Conservation (phyloP, 208 protist genomes). For the Acanthamoeba culbertsoni region DNA sequence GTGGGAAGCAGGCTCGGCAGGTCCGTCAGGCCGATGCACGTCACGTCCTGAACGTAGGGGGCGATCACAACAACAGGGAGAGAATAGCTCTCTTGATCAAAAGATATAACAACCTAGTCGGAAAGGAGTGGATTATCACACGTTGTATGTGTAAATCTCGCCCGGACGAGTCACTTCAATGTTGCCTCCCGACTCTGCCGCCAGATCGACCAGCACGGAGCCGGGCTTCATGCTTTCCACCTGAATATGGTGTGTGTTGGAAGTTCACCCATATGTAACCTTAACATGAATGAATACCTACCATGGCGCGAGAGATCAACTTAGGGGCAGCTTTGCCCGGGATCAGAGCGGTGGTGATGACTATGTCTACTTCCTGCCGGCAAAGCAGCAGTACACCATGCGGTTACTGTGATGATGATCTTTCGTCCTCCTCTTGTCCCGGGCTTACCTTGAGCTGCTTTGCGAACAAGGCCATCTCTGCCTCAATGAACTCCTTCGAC, state of each 20-base stretch:
- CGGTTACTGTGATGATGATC: not conserved
- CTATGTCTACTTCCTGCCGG: constrained; percentile 88
- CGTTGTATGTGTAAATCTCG: constrained; percentile 66
- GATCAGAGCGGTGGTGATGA: constrained; percentile 93
- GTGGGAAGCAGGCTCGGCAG: constrained; percentile 84
- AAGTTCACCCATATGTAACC: too few relatives aligned
- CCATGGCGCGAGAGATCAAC: constrained; percentile 88
- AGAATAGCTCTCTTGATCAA: not conserved
- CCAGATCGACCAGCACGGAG: constrained; percentile 91
- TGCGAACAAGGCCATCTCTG: constrained; percentile 87
- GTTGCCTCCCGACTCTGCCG: constrained; percentile 90
- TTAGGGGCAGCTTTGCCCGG: constrained; percentile 87
- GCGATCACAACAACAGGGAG: not conserved
- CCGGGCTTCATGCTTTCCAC: constrained; percentile 87
- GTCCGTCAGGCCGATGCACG: constrained; percentile 87
- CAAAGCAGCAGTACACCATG: not conserved
- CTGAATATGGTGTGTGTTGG: too few relatives aligned
- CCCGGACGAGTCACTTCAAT: constrained; percentile 86
- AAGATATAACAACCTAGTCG: not conserved
- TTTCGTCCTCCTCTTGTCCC: too few relatives aligned
- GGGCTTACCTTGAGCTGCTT: constrained; percentile 82
- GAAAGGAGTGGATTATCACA: not conserved
- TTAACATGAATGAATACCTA: too few relatives aligned
- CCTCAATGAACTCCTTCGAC: constrained; percentile 87
- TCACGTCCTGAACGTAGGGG: constrained; percentile 18